Percentiles rank a stretch among this genome's conserved stretches.
These are phyloP conservation scores for Blastomyces percursus DNA, from an alignment of 2,329 filamentous ascomycete genomes.

Conservation along the genomic window DNA sequence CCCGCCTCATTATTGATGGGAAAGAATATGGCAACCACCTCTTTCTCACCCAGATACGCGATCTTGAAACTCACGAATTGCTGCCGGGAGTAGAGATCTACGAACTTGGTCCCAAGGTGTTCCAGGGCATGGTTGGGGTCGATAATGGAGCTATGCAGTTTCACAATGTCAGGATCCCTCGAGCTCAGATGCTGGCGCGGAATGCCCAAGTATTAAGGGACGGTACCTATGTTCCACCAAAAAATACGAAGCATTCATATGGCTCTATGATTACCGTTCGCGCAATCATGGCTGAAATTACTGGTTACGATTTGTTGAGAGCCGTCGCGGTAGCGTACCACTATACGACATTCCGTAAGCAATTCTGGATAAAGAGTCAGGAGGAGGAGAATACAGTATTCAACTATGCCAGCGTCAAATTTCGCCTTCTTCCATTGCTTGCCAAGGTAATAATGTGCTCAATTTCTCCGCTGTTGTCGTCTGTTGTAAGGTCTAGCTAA, in stretches of 20 bases:
- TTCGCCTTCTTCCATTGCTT: conserved; percentile 17
- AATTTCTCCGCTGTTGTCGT: not conserved
- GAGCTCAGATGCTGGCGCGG: conserved; percentile 23
- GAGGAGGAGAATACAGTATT: conserved; percentile 16
- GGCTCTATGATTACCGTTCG: conserved; percentile 27
- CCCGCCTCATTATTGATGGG: conserved; percentile 20
- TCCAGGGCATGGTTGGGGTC: conserved; percentile 16
- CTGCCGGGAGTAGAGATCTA: conserved; percentile 21
- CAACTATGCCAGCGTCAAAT: conserved; percentile 18
- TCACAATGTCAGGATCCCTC: conserved; percentile 24
- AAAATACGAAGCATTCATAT: conserved; percentile 25
- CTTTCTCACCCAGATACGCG: conserved; percentile 23
- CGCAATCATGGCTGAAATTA: conserved; percentile 19
- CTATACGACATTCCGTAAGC: conserved; percentile 17
- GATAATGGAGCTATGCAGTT: conserved; percentile 27
- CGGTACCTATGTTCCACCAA: conserved; percentile 21
- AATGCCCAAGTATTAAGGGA: conserved; percentile 22
- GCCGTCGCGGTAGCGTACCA: conserved; percentile 28
- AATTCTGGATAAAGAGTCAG: conserved; percentile 13
- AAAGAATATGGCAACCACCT: conserved; percentile 23
- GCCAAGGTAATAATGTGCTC: conserved; percentile 11
- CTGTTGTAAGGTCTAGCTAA: not conserved
- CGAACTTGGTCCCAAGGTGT: conserved; percentile 21
- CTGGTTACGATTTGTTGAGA: conserved; percentile 22
- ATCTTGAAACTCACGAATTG: conserved; percentile 18